Evolutionary conservation across 192 early-diverging fungal species (phyloP).

Genomic region (Umbelopsis sp.): DNA sequence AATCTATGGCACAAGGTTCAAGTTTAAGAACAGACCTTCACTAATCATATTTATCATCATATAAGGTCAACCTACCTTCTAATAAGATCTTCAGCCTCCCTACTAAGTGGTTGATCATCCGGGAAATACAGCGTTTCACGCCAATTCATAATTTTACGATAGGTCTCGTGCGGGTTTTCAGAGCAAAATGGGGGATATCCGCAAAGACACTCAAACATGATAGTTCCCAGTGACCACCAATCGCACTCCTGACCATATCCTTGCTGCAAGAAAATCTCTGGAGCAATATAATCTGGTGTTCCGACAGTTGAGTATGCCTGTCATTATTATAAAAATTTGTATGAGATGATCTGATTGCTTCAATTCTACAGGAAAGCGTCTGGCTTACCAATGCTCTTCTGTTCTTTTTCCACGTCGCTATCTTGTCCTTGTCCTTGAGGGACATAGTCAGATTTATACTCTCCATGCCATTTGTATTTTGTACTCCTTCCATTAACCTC

Average conservation of each 20-base stretch:
- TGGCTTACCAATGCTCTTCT: conserved; percentile 76
- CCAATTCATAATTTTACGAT: conserved; percentile 99
- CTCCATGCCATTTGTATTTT: conserved; percentile 52
- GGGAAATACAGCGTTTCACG: conserved; percentile 88
- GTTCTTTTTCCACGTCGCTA: conserved; percentile 99
- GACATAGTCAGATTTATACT: conserved; percentile 93
- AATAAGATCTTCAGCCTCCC: conserved; percentile 92
- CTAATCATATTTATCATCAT: too few relatives aligned
- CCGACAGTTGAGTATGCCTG: conserved; percentile 97
- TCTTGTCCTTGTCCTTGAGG: conserved; percentile 78
- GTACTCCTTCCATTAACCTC: conserved; percentile 70
- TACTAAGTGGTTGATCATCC: conserved; percentile 88
- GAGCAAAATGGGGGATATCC: conserved; percentile 99
- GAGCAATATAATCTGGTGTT: conserved; percentile 94
- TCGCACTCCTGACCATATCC: conserved; percentile 98
- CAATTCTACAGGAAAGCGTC: not conserved
- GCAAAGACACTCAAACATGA: conserved; percentile 99
- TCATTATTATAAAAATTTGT: not conserved
- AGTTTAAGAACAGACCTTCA: too few relatives aligned
- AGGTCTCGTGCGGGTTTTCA: conserved; percentile 94
- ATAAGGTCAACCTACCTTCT: conserved; percentile 53
- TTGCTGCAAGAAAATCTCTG: conserved; percentile 92
- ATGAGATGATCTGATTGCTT: not conserved
- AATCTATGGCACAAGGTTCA: conserved; percentile 50
- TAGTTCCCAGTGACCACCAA: conserved; percentile 99